Evolutionary conservation across 805 yeast genomes (phyloP).

Genomic region (Wickerhamomyces hampshirensis): DNA sequence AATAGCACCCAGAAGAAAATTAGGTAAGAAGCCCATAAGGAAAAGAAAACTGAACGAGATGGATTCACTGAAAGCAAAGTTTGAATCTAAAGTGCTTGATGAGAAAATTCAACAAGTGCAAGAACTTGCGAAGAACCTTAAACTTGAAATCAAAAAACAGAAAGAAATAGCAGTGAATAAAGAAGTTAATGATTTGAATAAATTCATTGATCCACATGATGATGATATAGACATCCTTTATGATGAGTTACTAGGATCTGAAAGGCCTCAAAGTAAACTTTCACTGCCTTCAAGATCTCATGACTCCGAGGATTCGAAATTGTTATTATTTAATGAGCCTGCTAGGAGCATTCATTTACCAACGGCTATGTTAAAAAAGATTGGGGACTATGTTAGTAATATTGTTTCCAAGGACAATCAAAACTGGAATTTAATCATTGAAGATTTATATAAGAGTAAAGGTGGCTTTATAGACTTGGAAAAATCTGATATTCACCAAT

Average conservation of each 20-base stretch:
- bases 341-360: slow-evolving; percentile 30
- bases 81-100: slow-evolving; percentile 10
- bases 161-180: slow-evolving; percentile 12
- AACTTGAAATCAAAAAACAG: slow-evolving; percentile 10
- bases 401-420: slow-evolving; percentile 36
- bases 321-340: slow-evolving; percentile 21
- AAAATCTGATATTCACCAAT: slow-evolving; percentile 27
- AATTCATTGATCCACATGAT: slow-evolving; percentile 13
- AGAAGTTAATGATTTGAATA: slow-evolving; percentile 12
- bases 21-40: not conserved
- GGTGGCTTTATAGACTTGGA: slow-evolving; percentile 34
- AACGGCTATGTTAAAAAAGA: slow-evolving; percentile 27
- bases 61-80: not conserved
- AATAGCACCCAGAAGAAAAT: slow-evolving; percentile 5
- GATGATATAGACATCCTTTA: slow-evolving; percentile 20
- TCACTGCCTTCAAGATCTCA: not conserved
- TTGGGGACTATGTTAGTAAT: slow-evolving; percentile 38
- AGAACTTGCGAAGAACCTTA: slow-evolving; percentile 12
- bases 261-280: not conserved
- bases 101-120: slow-evolving; percentile 18
- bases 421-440: slow-evolving; percentile 38
- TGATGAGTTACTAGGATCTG: slow-evolving; percentile 9
- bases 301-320: slow-evolving; percentile 1
- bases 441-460: slow-evolving; percentile 14
- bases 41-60: not conserved